phyloP scores from a whole-genome alignment of 495 filamentous ascomycete species.

The Hyaloscypha variabilis region DNA sequence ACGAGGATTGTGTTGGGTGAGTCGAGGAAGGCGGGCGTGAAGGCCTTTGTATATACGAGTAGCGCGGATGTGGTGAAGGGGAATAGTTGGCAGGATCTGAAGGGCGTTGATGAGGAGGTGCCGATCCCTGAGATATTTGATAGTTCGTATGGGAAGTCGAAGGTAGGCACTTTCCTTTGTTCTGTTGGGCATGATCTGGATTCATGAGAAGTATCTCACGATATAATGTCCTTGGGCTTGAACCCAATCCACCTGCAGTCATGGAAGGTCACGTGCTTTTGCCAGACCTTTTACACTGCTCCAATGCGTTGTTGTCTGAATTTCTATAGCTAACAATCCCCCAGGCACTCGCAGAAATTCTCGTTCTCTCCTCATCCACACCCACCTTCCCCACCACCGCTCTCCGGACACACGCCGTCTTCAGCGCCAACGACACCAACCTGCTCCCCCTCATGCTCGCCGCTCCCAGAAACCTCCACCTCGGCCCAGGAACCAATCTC shows the following conservation, averaged over 20 bases:
- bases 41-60: slow-evolving; percentile 78
- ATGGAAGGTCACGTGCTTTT: neutral
- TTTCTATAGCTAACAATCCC: slow-evolving; percentile 57
- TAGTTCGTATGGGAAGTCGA: slow-evolving; percentile 71
- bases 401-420: slow-evolving; percentile 70
- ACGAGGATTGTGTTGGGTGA: slow-evolving; percentile 65
- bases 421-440: slow-evolving; percentile 60
- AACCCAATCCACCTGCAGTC: slow-evolving; percentile 43
- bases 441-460: slow-evolving; percentile 44
- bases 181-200: slow-evolving; percentile 55
- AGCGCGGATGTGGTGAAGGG: slow-evolving; percentile 64
- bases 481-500: slow-evolving; percentile 57
- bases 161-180: slow-evolving; percentile 41
- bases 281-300: neutral
- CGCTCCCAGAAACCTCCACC: slow-evolving; percentile 26
- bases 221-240: slow-evolving; percentile 25
- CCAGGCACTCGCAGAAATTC: slow-evolving; percentile 7
- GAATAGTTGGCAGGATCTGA: slow-evolving; percentile 62
- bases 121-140: slow-evolving; percentile 58
- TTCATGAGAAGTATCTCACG: neutral
- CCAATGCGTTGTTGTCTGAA: slow-evolving; percentile 32
- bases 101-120: slow-evolving; percentile 70
- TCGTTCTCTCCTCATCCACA: slow-evolving; percentile 4
- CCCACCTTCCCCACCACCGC: slow-evolving; percentile 57
- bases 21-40: slow-evolving; percentile 59